A percentile compares a stretch with the other conserved stretches of the same genome.
Conservation (phyloP, 495 filamentous ascomycete genomes). For the Delitschia confertaspora region DNA sequence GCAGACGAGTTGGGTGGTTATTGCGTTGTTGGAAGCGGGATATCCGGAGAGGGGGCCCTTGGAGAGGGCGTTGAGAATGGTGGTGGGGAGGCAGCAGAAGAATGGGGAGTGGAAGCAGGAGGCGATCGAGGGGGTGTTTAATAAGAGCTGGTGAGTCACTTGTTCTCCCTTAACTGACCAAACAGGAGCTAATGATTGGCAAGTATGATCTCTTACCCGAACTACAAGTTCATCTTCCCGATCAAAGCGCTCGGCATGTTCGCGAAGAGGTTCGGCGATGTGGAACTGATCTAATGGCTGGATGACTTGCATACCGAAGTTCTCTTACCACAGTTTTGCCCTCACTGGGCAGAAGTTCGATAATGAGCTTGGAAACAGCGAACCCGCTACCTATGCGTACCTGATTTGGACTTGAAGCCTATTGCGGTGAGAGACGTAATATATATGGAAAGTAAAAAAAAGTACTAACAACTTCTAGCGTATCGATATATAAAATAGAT, state of each 20-base stretch:
- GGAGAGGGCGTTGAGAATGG: slow-evolving; percentile 63
- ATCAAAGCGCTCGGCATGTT: slow-evolving; percentile 91
- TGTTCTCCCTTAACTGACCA: neutral
- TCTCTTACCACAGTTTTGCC: too few species aligned
- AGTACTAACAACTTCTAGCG: too few species aligned
- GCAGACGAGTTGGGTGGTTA: slow-evolving; percentile 84
- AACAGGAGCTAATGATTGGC: slow-evolving; percentile 16
- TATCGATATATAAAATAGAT: too few species aligned
- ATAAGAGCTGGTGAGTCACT: slow-evolving; percentile 75
- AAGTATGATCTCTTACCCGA: slow-evolving; percentile 97
- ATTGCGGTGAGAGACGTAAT: too few species aligned
- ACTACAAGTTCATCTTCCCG: slow-evolving; percentile 96
- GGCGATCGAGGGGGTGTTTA: slow-evolving; percentile 95
- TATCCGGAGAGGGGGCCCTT: slow-evolving; percentile 71
- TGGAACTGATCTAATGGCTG: slow-evolving; percentile 35
- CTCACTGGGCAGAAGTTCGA: too few species aligned
- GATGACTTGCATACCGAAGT: too few species aligned
- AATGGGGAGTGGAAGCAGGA: slow-evolving; percentile 96
- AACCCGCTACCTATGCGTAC: too few species aligned
- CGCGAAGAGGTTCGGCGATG: slow-evolving; percentile 63
- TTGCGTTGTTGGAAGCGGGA: slow-evolving; percentile 73
- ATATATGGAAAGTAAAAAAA: too few species aligned
- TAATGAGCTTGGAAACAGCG: too few species aligned
- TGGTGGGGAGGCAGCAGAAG: slow-evolving; percentile 73
- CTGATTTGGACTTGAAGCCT: too few species aligned